These are phyloP conservation scores for Thalassiosira exigua DNA, from an alignment of 352 stramenopile genomes.

Conservation along the genomic window DNA sequence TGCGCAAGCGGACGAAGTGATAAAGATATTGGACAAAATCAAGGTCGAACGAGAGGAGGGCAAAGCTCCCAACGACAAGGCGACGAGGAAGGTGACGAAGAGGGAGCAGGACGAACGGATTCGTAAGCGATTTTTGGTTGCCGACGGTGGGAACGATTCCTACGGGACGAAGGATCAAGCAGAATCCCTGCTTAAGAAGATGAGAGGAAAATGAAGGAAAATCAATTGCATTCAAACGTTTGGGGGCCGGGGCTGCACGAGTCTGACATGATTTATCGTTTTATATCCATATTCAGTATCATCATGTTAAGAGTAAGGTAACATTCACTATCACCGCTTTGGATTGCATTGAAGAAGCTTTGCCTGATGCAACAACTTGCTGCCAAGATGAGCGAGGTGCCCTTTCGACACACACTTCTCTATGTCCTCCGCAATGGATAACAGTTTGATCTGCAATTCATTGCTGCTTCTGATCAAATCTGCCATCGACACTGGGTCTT, in stretches of 20 bases:
- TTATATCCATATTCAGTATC: too few relatives aligned
- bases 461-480: slow-evolving; percentile 32
- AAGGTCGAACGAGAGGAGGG: slow-evolving; percentile 45
- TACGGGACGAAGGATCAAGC: slow-evolving; percentile 28
- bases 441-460: slow-evolving; percentile 27
- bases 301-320: too few relatives aligned
- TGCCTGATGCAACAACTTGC: slow-evolving; percentile 48
- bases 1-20: slow-evolving; percentile 39
- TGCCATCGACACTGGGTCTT: slow-evolving; percentile 42
- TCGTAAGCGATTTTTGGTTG: slow-evolving; percentile 40
- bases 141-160: background rate
- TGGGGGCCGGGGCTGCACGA: too few relatives aligned
- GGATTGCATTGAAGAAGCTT: slow-evolving; percentile 15
- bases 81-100: slow-evolving; percentile 6
- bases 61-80: background rate
- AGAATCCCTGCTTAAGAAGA: slow-evolving; percentile 48
- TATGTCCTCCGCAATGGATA: slow-evolving; percentile 28
- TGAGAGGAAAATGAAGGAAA: slow-evolving; percentile 45
- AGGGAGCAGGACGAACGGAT: slow-evolving; percentile 51
- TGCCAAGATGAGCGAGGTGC: slow-evolving; percentile 46
- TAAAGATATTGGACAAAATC: slow-evolving; percentile 60
- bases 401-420: slow-evolving; percentile 32
- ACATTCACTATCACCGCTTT: too few relatives aligned
- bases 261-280: too few relatives aligned
- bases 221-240: too few relatives aligned